These are phyloP conservation scores for Metahyphopichia silvanorum DNA, from an alignment of 805 yeast species.

Conservation along the genomic window DNA sequence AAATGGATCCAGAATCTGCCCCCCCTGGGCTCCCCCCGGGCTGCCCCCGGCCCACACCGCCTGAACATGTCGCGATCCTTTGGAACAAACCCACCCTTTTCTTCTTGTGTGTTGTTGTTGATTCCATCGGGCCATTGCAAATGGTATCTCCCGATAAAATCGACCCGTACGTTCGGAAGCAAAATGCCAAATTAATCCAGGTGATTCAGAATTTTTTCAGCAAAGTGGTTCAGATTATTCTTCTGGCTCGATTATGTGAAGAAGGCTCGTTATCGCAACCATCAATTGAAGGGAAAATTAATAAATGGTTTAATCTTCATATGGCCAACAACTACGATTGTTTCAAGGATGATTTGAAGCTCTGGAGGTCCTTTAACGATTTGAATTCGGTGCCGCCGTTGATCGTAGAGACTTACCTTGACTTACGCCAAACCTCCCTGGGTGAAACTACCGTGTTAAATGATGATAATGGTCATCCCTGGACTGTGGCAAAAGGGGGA, in stretches of 20 bases:
- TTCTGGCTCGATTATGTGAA: slow-evolving; percentile 40
- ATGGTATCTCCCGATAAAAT: slow-evolving; percentile 1
- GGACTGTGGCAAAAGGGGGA: slow-evolving; percentile 56
- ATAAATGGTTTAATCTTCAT: slow-evolving; percentile 65
- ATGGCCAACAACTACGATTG: slow-evolving; percentile 31
- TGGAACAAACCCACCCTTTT: too few species aligned
- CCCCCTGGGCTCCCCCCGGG: too few species aligned
- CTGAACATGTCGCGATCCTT: too few species aligned
- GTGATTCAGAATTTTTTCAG: slow-evolving; percentile 61
- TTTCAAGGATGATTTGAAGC: slow-evolving; percentile 53
- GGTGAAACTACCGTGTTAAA: slow-evolving; percentile 58
- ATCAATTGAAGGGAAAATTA: slow-evolving; percentile 28
- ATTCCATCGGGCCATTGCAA: too few species aligned
- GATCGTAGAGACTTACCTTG: slow-evolving; percentile 80
- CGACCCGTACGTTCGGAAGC: slow-evolving; percentile 19
- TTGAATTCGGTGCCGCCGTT: slow-evolving; percentile 64
- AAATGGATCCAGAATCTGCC: too few species aligned
- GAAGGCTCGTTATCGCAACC: slow-evolving; percentile 14
- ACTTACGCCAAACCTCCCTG: slow-evolving; percentile 53
- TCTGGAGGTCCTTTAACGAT: slow-evolving; percentile 54
- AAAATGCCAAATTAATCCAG: slow-evolving; percentile 36
- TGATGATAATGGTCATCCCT: slow-evolving; percentile 51
- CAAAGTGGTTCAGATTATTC: slow-evolving; percentile 57
- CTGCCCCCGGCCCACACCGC: too few species aligned
- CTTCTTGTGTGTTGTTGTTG: too few species aligned